Evolutionary conservation across 2,329 filamentous ascomycete species (phyloP).

Genomic region (Cladosporium sp.): DNA sequence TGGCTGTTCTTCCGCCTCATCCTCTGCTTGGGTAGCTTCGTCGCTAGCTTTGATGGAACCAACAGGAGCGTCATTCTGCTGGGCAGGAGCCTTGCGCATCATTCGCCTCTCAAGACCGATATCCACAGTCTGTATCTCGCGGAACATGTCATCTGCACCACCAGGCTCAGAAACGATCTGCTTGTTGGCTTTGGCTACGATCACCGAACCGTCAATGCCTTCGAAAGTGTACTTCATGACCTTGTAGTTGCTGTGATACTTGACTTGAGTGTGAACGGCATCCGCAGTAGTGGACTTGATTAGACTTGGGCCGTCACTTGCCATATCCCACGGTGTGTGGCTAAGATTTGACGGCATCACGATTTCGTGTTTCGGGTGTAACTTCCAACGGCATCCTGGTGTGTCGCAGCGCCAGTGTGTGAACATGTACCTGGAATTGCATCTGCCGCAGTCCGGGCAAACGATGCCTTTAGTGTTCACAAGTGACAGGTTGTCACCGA

Average conservation of each 20-base stretch:
- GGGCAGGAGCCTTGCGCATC: background rate
- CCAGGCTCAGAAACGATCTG: slow-evolving; percentile 52
- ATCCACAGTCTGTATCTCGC: slow-evolving; percentile 45
- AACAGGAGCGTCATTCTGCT: background rate
- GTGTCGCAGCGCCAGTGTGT: slow-evolving; percentile 63
- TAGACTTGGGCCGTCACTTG: slow-evolving; percentile 34
- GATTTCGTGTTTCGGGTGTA: slow-evolving; percentile 32
- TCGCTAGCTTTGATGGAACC: background rate
- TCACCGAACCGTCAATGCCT: slow-evolving; percentile 48
- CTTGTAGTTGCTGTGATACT: slow-evolving; percentile 45
- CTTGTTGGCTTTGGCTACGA: slow-evolving; percentile 60
- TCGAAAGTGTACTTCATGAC: slow-evolving; percentile 52
- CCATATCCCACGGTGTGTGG: slow-evolving; percentile 34
- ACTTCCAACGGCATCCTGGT: slow-evolving; percentile 49
- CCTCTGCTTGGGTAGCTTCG: background rate
- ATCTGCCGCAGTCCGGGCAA: slow-evolving; percentile 65
- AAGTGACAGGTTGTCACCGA: slow-evolving; percentile 53
- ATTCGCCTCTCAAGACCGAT: slow-evolving; percentile 34
- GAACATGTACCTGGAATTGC: slow-evolving; percentile 64
- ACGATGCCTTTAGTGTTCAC: slow-evolving; percentile 65
- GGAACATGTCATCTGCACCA: slow-evolving; percentile 65
- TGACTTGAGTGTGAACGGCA: slow-evolving; percentile 38
- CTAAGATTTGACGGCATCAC: slow-evolving; percentile 27
- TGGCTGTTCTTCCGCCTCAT: background rate
- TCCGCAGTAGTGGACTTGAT: slow-evolving; percentile 35